Evolutionary conservation across 2,329 filamentous ascomycete species (phyloP), one percentile per base, ranked within the genome.

Genomic region (Fonsecaea multimorphosa): DNA sequence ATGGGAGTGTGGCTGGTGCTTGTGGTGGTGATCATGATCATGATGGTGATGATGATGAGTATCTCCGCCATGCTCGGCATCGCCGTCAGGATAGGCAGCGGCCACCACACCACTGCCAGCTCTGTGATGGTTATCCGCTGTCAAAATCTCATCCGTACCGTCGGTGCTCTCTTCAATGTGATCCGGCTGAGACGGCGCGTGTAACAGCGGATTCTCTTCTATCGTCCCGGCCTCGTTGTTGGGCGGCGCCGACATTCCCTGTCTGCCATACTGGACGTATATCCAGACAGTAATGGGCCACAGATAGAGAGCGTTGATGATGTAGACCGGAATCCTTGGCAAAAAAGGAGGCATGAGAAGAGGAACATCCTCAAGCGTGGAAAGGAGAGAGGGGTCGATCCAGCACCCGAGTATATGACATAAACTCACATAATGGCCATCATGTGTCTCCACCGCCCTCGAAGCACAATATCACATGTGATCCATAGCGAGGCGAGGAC

Each of bases 1-100:
- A 14, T 67, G 29, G 56, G 59, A 49, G 44, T 61, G 57, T n/a
- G 52, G 36, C 7, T 52, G 49, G 27, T 52, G 49, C 22, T 52
- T 24, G 22, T 52, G 12, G 14, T 31, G 12, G 9, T 24, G 27
- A 6, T 52, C 22, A n/a, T 40, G 14, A 4, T 31, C 2, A 24
- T 24, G 27, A 6, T 52, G 49, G n/a, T 31, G 12, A 24, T 24
- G 27, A 6, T 52, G 49, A n/a, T 40, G 14, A 4, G 38, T 16
- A 1, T 52, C 49, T 27, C 22, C 49, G 27, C 19, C 9, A 29
- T 24, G 22, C 27, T 7, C 49, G 12, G 19, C 14, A 6, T 22
- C 22, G 12, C 12, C 16, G 27, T 19, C 14, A 7, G 5, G 9
- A 14, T 52, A 9, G 22, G 16, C 5, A 27, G 2, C 2, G 9